phyloP scores from a whole-genome alignment of 208 protist genomes.

The Crithidia acanthocephali region DNA sequence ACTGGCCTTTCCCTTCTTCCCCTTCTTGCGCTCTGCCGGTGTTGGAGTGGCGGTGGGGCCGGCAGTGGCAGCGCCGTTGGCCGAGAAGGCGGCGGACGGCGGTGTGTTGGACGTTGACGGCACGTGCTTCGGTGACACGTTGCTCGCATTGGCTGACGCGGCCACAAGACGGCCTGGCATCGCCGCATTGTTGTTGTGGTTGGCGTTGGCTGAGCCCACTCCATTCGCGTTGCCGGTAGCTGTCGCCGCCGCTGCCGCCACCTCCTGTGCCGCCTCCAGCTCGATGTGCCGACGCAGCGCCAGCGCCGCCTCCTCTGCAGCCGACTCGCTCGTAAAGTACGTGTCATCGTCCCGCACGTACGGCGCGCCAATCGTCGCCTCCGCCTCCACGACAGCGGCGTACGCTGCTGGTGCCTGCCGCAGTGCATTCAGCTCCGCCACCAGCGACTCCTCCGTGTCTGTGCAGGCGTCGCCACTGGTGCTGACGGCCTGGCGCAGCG shows the following conservation, averaged over 20 bases:
- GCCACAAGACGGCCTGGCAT: neutral
- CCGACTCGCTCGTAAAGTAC: slow-evolving; percentile 51
- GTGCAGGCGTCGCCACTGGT: slow-evolving; percentile 62
- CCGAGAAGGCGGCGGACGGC: too few species aligned
- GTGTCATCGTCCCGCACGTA: slow-evolving; percentile 62
- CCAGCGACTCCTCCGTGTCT: slow-evolving; percentile 56
- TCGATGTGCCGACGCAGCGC: slow-evolving; percentile 23
- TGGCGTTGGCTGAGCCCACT: neutral
- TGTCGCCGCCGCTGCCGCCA: neutral
- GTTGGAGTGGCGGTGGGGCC: neutral
- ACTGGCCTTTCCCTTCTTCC: slow-evolving; percentile 14
- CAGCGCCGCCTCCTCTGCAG: slow-evolving; percentile 20
- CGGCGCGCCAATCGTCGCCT: slow-evolving; percentile 70
- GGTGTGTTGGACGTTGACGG: neutral
- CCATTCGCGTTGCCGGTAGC: neutral
- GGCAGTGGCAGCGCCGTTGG: neutral
- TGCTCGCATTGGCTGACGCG: slow-evolving; percentile 6
- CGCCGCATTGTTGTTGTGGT: too few species aligned
- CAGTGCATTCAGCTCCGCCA: slow-evolving; percentile 76
- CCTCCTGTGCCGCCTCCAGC: slow-evolving; percentile 8
- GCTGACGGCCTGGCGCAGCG: slow-evolving; percentile 58
- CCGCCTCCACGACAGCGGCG: slow-evolving; percentile 53
- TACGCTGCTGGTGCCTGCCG: slow-evolving; percentile 66
- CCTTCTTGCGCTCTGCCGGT: slow-evolving; percentile 1
- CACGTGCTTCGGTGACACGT: slow-evolving; percentile 1